These are phyloP conservation scores for Arctium minus DNA, from an alignment of 129 eudicot species.

Conservation along the genomic window DNA sequence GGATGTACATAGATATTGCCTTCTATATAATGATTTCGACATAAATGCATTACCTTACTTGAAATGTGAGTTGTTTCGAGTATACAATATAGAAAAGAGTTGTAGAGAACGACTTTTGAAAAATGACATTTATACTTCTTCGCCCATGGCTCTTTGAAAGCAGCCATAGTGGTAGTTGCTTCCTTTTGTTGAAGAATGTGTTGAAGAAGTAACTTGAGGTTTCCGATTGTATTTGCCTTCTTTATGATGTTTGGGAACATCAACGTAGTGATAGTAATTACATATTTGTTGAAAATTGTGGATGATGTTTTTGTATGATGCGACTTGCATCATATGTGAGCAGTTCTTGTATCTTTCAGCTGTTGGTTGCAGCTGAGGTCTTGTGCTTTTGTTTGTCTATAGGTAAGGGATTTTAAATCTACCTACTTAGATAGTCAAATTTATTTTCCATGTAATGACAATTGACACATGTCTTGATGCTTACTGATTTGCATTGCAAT, in stretches of 20 bases:
- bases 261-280: neutral
- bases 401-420: constrained; percentile 42
- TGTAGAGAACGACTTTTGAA: constrained; percentile 93
- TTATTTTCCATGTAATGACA: neutral
- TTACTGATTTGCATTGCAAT: no score
- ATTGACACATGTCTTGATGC: neutral
- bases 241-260: constrained; percentile 13
- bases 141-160: constrained; percentile 63
- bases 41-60: constrained; percentile 36
- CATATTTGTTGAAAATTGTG: neutral
- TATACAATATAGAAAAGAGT: constrained; percentile 66
- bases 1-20: no score
- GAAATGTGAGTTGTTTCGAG: constrained; percentile 61
- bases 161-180: constrained; percentile 36
- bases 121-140: constrained; percentile 64
- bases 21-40: no score
- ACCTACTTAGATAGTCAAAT: neutral
- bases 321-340: constrained; percentile 88
- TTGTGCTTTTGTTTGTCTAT: constrained; percentile 79
- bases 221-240: neutral
- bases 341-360: constrained; percentile 77
- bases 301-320: constrained; percentile 53
- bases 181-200: constrained; percentile 42
- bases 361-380: constrained; percentile 89
- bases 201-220: constrained; percentile 68